Conservation (phyloP, 2,329 filamentous ascomycete species). For the Aureobasidium leucospermi region DNA sequence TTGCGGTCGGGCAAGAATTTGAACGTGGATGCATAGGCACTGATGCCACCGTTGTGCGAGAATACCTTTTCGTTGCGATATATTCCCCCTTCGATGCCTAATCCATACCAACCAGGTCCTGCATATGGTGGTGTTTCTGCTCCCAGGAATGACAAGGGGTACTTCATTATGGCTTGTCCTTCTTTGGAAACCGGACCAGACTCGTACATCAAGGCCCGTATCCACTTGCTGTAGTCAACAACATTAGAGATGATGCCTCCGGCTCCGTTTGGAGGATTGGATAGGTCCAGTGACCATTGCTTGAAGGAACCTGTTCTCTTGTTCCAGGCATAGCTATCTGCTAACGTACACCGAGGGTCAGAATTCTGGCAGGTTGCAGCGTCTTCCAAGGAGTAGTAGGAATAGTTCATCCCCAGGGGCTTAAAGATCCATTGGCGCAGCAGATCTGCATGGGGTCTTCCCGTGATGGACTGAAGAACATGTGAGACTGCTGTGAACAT, state of each 20-base stretch:
- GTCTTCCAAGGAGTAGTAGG: constrained; percentile 31
- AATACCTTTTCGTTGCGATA: constrained; percentile 40
- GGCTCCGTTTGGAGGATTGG: constrained; percentile 19
- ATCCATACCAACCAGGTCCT: constrained; percentile 32
- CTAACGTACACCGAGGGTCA: constrained; percentile 15
- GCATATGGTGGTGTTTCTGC: constrained; percentile 20
- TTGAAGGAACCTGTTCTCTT: constrained; percentile 14
- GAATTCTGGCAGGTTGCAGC: constrained; percentile 22
- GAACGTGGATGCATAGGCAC: constrained; percentile 38
- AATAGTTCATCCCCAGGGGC: constrained; percentile 35
- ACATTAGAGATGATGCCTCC: constrained; percentile 37
- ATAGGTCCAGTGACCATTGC: constrained; percentile 11
- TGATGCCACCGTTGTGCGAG: constrained; percentile 38
- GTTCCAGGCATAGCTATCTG: constrained; percentile 21
- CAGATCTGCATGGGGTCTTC: constrained; percentile 26
- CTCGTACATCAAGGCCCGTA: constrained; percentile 40
- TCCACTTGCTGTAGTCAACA: constrained; percentile 47
- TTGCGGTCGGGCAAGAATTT: constrained; percentile 39
- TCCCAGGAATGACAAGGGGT: constrained; percentile 2
- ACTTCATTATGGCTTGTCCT: constrained; percentile 9
- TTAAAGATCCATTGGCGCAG: constrained; percentile 31
- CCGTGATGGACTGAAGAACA: constrained; percentile 38
- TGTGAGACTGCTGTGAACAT: constrained; percentile 46
- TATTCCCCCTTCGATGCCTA: constrained; percentile 33
- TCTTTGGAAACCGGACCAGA: constrained; percentile 17